Evolutionary conservation across 352 stramenopile species (phyloP).

Genomic region (Globisporangium spinosum): DNA sequence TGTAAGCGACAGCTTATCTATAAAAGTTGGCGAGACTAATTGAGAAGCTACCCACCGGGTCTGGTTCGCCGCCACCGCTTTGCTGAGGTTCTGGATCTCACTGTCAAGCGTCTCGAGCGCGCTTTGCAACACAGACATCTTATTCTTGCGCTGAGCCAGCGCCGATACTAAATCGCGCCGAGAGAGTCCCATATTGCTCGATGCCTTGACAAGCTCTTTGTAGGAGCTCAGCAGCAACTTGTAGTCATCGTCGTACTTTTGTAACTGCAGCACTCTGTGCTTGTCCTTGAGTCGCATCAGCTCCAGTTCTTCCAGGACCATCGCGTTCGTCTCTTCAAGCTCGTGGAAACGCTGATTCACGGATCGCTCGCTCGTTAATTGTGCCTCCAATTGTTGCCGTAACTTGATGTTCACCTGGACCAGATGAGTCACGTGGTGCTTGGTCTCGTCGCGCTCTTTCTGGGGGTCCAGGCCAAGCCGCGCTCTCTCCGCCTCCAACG

Average conservation of each 20-base stretch:
- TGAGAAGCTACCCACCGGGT: conserved; percentile 24
- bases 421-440: conserved; percentile 28
- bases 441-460: conserved; percentile 22
- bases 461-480: not conserved
- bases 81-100: conserved; percentile 35
- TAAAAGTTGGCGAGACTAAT: not conserved
- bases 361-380: not conserved
- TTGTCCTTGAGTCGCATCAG: conserved; percentile 14
- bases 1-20: not conserved
- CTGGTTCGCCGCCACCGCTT: conserved; percentile 24
- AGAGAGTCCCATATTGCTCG: conserved; percentile 29
- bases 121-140: conserved; percentile 24
- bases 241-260: conserved; percentile 26
- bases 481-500: conserved; percentile 16
- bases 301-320: conserved; percentile 13
- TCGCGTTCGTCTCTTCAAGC: conserved; percentile 14
- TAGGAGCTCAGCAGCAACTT: conserved; percentile 17
- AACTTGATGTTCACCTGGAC: conserved; percentile 29
- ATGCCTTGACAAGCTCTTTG: conserved; percentile 17
- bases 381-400: conserved; percentile 20
- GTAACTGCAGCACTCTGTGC: conserved; percentile 6
- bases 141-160: conserved; percentile 31
- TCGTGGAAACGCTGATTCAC: conserved; percentile 11
- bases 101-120: conserved; percentile 29
- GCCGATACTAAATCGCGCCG: conserved; percentile 28